These are phyloP conservation scores for Protomyces macrosporus DNA, from an alignment of 1,139 yeast species.

Conservation along the genomic window DNA sequence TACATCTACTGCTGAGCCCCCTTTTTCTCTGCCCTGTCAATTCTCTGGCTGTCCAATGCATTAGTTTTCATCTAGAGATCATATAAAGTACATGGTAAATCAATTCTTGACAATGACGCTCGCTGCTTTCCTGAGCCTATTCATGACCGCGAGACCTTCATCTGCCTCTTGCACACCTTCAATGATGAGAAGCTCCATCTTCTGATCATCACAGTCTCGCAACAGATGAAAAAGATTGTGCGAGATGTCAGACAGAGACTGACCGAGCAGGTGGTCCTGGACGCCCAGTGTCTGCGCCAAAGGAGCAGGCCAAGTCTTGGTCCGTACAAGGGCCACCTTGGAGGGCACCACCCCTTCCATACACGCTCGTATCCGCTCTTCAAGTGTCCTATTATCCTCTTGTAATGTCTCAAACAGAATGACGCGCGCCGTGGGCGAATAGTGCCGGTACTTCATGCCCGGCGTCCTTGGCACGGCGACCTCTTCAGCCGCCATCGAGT, in stretches of 20 bases:
- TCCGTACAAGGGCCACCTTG: slow-evolving; percentile 50
- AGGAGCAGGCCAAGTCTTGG: slow-evolving; percentile 31
- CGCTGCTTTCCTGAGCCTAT: slow-evolving; percentile 83
- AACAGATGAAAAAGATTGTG: slow-evolving; percentile 64
- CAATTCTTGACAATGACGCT: slow-evolving; percentile 42
- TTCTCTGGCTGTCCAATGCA: neutral
- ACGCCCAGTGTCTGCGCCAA: neutral
- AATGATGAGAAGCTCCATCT: slow-evolving; percentile 61
- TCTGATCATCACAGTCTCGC: slow-evolving; percentile 59
- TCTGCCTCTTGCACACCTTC: slow-evolving; percentile 65
- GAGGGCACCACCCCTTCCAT: neutral
- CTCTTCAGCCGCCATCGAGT: slow-evolving; percentile 30
- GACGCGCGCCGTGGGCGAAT: slow-evolving; percentile 84
- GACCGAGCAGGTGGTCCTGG: slow-evolving; percentile 2
- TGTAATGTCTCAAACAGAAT: slow-evolving; percentile 49
- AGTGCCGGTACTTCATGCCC: slow-evolving; percentile 95
- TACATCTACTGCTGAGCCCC: neutral
- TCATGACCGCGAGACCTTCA: slow-evolving; percentile 93
- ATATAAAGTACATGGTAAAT: no score
- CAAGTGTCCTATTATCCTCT: neutral
- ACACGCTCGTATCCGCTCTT: neutral
- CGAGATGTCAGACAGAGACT: slow-evolving; percentile 58
- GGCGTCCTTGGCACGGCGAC: slow-evolving; percentile 82
- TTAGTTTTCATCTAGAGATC: no score
- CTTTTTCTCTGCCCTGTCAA: neutral